Conservation (phyloP, 805 yeast species). For the Pichia membranifaciens region DNA sequence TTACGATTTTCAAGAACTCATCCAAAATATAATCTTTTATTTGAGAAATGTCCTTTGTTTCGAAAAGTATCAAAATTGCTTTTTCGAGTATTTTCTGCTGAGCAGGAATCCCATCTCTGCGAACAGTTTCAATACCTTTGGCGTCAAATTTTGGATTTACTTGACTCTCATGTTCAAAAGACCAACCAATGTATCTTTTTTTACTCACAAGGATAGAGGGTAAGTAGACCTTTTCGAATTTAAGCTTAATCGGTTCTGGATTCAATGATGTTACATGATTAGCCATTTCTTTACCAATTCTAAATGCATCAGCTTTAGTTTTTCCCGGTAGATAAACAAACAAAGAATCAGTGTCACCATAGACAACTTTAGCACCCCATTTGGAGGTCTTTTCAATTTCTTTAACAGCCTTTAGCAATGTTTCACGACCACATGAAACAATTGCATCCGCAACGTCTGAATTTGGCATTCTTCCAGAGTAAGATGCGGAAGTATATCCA, state of each 20-base stretch:
- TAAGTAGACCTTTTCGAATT: conserved; percentile 89
- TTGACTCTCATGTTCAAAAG: conserved; percentile 58
- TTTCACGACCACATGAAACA: conserved; percentile 86
- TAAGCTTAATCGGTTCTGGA: conserved; percentile 76
- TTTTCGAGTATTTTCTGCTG: conserved; percentile 78
- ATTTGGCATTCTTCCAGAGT: conserved; percentile 96
- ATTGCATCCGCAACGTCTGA: conserved; percentile 93
- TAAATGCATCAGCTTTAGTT: conserved; percentile 69
- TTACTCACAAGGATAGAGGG: conserved; percentile 81
- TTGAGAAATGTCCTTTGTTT: conserved; percentile 59
- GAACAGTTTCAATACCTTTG: conserved; percentile 90
- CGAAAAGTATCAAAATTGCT: conserved; percentile 62
- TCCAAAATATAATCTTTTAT: conserved; percentile 60
- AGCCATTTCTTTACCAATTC: conserved; percentile 68
- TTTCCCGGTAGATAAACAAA: conserved; percentile 89
- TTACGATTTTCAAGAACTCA: conserved; percentile 62
- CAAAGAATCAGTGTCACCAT: conserved; percentile 94
- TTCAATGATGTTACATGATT: conserved; percentile 52
- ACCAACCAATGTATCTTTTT: conserved; percentile 86
- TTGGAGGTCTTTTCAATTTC: conserved; percentile 51
- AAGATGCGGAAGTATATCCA: conserved; percentile 92
- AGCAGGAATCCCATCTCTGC: conserved; percentile 94
- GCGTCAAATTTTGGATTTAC: conserved; percentile 75
- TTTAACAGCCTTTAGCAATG: conserved; percentile 62
- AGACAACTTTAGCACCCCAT: conserved; percentile 90